A percentile compares a stretch with the other conserved stretches of the same genome.
phyloP scores from a whole-genome alignment of 352 stramenopile species.

The Globisporangium camurandrum region DNA sequence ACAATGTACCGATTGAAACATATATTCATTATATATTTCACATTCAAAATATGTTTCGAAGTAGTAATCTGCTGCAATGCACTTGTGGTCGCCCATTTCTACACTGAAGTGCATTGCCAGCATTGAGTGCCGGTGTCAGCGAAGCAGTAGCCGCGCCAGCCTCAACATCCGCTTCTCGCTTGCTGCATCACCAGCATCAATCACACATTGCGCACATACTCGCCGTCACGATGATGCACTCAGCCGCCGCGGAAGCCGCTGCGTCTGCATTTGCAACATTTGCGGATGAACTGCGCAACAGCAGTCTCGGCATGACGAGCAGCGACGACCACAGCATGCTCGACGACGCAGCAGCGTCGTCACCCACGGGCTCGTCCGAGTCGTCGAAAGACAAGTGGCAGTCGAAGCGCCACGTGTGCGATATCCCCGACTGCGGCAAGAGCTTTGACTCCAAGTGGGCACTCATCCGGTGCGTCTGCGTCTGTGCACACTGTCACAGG shows the following conservation, averaged over 20 bases:
- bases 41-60: too few species aligned
- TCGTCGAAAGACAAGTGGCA: constrained; percentile 54
- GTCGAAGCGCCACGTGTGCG: constrained; percentile 67
- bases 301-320: constrained; percentile 3
- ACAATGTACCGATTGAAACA: too few species aligned
- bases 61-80: too few species aligned
- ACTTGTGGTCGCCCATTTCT: too few species aligned
- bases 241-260: not conserved
- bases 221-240: constrained; percentile 6
- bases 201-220: too few species aligned
- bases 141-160: not conserved
- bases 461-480: constrained; percentile 44
- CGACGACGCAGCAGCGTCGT: constrained; percentile 12
- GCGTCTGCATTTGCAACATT: constrained; percentile 3
- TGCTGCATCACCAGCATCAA: too few species aligned
- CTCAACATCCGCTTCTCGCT: not conserved
- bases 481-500: not conserved
- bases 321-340: constrained; percentile 6
- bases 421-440: constrained; percentile 61
- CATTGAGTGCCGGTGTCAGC: too few species aligned
- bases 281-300: constrained; percentile 7
- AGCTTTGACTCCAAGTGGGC: constrained; percentile 85
- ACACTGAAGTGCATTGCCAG: too few species aligned
- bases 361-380: constrained; percentile 17
- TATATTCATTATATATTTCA: too few species aligned